Percentiles rank a stretch among this genome's conserved stretches.
These are phyloP conservation scores for Darksidea phi DNA, from an alignment of 495 filamentous ascomycete species.

Conservation along the genomic window DNA sequence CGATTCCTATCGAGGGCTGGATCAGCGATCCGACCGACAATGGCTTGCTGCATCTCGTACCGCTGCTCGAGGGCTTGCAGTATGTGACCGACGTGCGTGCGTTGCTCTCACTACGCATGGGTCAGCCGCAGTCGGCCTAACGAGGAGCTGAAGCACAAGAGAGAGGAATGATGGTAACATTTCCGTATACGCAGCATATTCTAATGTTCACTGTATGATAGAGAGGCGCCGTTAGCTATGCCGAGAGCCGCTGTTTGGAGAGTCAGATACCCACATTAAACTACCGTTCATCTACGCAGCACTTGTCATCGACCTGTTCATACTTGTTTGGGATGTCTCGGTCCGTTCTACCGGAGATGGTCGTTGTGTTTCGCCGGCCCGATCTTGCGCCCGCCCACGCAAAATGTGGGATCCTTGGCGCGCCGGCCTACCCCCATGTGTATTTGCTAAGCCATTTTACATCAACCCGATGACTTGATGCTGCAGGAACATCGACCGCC, in stretches of 20 bases:
- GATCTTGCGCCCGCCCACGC: background rate
- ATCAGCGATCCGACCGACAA: conserved; percentile 88
- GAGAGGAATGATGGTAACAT: background rate
- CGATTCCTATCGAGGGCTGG: conserved; percentile 91
- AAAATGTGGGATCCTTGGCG: conserved; percentile 16
- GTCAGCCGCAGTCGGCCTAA: conserved; percentile 56
- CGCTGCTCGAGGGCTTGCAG: conserved; percentile 91
- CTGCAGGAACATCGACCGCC: conserved; percentile 25
- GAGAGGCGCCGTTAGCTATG: conserved; percentile 18
- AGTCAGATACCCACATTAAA: background rate
- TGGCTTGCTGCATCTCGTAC: conserved; percentile 85
- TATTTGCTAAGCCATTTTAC: conserved; percentile 1
- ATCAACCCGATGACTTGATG: conserved; percentile 30
- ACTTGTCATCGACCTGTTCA: too few relatives aligned
- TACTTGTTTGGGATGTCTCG: too few relatives aligned
- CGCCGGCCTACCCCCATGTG: conserved; percentile 15
- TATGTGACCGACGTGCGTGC: conserved; percentile 94
- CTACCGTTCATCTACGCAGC: too few relatives aligned
- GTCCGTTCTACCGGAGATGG: too few relatives aligned
- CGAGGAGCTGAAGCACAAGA: background rate
- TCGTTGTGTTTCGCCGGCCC: background rate
- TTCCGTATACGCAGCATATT: background rate
- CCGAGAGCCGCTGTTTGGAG: conserved; percentile 22
- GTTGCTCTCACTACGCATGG: conserved; percentile 79
- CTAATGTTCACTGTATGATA: conserved; percentile 22